Evolutionary conservation across 1,139 yeast genomes (phyloP).

Genomic region (Yamadazyma atmosphaerica): DNA sequence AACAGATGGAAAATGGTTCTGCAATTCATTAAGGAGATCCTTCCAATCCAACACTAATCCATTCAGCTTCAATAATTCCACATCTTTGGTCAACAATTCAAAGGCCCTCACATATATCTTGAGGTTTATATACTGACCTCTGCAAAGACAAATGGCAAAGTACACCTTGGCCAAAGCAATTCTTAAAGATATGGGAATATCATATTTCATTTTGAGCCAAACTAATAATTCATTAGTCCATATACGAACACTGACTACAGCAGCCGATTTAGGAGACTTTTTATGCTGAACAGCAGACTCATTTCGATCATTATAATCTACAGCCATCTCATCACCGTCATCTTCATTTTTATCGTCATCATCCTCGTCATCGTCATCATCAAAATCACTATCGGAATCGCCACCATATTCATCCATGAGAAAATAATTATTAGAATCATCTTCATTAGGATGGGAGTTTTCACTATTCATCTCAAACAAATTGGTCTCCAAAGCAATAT

Average conservation of each 20-base stretch:
- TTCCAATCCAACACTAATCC: slow-evolving; percentile 56
- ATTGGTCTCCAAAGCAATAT: slow-evolving; percentile 56
- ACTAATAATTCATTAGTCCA: slow-evolving; percentile 89
- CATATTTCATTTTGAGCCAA: slow-evolving; percentile 79
- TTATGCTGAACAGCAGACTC: slow-evolving; percentile 47
- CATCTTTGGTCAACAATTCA: slow-evolving; percentile 55
- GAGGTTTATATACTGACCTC: slow-evolving; percentile 71
- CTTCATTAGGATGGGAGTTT: slow-evolving; percentile 17
- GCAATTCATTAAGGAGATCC: slow-evolving; percentile 42
- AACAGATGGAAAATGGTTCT: slow-evolving; percentile 31
- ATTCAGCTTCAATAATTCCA: slow-evolving; percentile 34
- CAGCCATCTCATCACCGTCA: slow-evolving; percentile 31
- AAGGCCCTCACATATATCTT: slow-evolving; percentile 68
- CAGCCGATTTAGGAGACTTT: slow-evolving; percentile 65
- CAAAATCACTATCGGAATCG: slow-evolving; percentile 29
- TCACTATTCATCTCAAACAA: slow-evolving; percentile 32
- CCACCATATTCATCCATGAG: slow-evolving; percentile 23
- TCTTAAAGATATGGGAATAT: slow-evolving; percentile 69
- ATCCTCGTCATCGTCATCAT: slow-evolving; percentile 33
- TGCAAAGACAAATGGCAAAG: slow-evolving; percentile 68
- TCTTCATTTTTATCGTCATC: slow-evolving; percentile 33
- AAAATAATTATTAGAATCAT: slow-evolving; percentile 20
- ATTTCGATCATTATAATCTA: slow-evolving; percentile 33
- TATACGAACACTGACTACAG: slow-evolving; percentile 72
- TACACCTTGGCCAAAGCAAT: slow-evolving; percentile 67